A percentile compares a stretch with the other conserved stretches of the same genome.
Evolutionary conservation across 2,329 filamentous ascomycete genomes (phyloP).

Genomic region (Calonectria pauciramosa): DNA sequence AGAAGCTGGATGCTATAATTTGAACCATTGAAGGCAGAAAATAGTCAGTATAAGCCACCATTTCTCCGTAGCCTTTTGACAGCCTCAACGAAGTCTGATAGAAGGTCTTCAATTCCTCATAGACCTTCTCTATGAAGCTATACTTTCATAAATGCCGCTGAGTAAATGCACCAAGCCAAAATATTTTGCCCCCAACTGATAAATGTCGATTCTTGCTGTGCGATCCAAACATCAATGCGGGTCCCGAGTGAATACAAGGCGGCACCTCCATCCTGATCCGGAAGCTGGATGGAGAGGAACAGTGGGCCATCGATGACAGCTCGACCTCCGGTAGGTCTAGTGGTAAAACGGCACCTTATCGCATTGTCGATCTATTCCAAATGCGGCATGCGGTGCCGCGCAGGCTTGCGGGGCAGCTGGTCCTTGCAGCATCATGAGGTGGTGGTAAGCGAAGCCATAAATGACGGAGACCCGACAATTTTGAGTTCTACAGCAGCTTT

Average conservation of each 20-base stretch:
- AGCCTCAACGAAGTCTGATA: no score
- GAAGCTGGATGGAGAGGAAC: neutral
- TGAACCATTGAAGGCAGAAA: no score
- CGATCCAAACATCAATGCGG: neutral
- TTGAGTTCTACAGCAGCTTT: no score
- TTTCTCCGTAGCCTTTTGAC: neutral
- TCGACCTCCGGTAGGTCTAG: neutral
- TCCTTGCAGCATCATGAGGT: neutral
- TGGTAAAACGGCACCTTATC: neutral
- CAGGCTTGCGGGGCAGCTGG: neutral
- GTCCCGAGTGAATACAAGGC: neutral
- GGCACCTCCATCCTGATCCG: neutral
- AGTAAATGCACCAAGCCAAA: no score
- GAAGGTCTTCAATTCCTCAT: no score
- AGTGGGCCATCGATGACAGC: no score
- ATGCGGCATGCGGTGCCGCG: neutral
- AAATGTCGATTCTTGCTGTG: neutral
- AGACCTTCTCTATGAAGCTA: no score
- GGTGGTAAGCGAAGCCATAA: no score
- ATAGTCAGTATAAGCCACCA: no score
- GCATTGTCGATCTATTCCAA: neutral
- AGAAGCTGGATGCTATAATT: no score
- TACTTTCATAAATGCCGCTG: no score
- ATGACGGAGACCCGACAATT: no score
- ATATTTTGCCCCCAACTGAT: neutral